phyloP scores from a whole-genome alignment of 495 filamentous ascomycete species.

The Hypoxylon cercidicola region DNA sequence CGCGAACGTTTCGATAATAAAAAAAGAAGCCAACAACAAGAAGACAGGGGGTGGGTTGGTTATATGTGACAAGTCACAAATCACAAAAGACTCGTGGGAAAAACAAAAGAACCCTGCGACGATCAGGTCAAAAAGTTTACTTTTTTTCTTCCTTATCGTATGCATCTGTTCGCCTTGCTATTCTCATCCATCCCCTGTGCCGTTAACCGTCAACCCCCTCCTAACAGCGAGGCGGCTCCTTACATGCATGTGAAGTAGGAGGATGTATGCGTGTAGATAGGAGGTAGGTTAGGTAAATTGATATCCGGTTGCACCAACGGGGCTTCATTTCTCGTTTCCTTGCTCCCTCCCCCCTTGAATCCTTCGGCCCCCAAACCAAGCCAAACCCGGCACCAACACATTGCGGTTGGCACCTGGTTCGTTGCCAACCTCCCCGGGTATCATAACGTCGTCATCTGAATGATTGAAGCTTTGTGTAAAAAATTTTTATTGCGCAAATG shows the following conservation, averaged over 20 bases:
- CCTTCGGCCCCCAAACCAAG: conserved; percentile 13
- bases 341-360: conserved; percentile 2
- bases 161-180: neutral
- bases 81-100: conserved; percentile 1
- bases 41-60: too few species aligned
- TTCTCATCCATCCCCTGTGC: neutral
- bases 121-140: too few species aligned
- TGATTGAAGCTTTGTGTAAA: conserved; percentile 6
- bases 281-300: too few species aligned
- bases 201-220: too few species aligned
- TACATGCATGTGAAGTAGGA: too few species aligned
- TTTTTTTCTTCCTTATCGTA: neutral
- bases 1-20: too few species aligned
- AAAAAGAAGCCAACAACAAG: too few species aligned
- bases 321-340: neutral
- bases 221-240: conserved; percentile 1
- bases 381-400: conserved; percentile 2
- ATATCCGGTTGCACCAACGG: too few species aligned
- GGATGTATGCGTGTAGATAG: too few species aligned
- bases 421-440: conserved; percentile 22
- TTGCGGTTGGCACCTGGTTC: neutral
- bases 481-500: neutral
- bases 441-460: conserved; percentile 37
- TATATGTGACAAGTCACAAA: conserved; percentile 18
- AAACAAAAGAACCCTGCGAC: neutral